Base-by-base conservation (phyloP, 2,329 filamentous ascomycete species). In the Aspergillus chevalieri region DNA sequence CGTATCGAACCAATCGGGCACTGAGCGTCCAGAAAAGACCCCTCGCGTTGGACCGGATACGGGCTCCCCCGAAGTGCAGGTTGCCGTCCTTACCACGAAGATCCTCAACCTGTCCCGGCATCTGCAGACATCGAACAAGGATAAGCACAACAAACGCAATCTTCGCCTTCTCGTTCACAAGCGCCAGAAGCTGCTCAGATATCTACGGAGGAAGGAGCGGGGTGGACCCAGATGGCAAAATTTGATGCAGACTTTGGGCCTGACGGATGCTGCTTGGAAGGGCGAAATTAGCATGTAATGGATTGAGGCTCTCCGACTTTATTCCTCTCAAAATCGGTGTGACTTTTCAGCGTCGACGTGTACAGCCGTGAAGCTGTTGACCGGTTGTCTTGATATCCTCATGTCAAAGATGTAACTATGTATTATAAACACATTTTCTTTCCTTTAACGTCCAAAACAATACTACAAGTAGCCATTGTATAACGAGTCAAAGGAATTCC, bases 51-150 rank as follows among this genome's bases (percentile, higher is more conserved):
- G 93, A 0, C 87, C 86, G 4, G 93, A 98, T 66, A 98, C 92
- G 1, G 93, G 93, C 33, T 95, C 89, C 61, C 89, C 89, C 6
- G 93, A 98, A 73, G 94, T 98, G n/a, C 93, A 98, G 76, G 89
- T 94, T 57, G 91, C 90, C 43, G 94, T 98, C 60, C 71, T 98
- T 67, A 98, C 93, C 3, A 82, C 89, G 50, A 97, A 96, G 79
- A 98, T 98, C 66, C 79, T 89, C 55, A 84, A 86, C 21, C 69
- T 98, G 45, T 85, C 87, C 14, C 78, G 86, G 58, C 84, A 85
- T 57, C 71, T 95, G 46, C 78, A 86, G 63, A 78, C 75, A 39
- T 80, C 83, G 58, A 88, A 86, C 68, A 89, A 86, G 67, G 93
- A 98, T 67, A 95, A 94, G 76, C 82, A 89, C 67, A 96, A 96